Percentiles rank a stretch among this genome's conserved stretches.
Evolutionary conservation across 306 rosid species (phyloP).

Genomic region (Chamaecrista fasciculata): DNA sequence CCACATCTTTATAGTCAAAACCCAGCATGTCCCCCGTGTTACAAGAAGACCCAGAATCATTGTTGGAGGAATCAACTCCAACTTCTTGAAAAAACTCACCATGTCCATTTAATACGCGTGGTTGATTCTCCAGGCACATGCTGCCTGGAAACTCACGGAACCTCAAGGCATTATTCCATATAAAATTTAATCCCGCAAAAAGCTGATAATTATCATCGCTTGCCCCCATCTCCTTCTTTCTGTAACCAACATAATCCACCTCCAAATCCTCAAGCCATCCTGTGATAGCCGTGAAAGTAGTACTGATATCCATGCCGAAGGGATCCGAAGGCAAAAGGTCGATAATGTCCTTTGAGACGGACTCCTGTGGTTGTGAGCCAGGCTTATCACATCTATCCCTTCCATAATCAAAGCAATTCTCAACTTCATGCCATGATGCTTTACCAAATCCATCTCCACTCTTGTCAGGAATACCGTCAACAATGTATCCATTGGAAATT

Average conservation of each 20-base stretch:
- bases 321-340: slow-evolving; percentile 95
- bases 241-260: slow-evolving; percentile 54
- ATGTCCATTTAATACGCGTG: slow-evolving; percentile 19
- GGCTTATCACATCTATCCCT: slow-evolving; percentile 59
- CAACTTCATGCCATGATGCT: slow-evolving; percentile 56
- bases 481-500: slow-evolving; percentile 55
- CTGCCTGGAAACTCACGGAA: slow-evolving; percentile 38
- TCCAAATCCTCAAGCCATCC: slow-evolving; percentile 89
- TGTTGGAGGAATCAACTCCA: slow-evolving; percentile 24
- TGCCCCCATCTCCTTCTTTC: slow-evolving; percentile 38
- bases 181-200: slow-evolving; percentile 46
- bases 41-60: slow-evolving; percentile 27
- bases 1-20: neutral
- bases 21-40: neutral
- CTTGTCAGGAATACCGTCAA: slow-evolving; percentile 59
- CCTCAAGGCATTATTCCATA: slow-evolving; percentile 51
- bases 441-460: slow-evolving; percentile 51
- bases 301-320: slow-evolving; percentile 55
- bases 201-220: slow-evolving; percentile 42
- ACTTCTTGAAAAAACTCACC: slow-evolving; percentile 25
- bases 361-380: slow-evolving; percentile 60
- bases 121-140: slow-evolving; percentile 26
- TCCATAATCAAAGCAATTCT: slow-evolving; percentile 58
- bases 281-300: slow-evolving; percentile 58
- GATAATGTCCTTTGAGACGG: slow-evolving; percentile 66